phyloP scores from a whole-genome alignment of 1,139 yeast species.

The Zygosaccharomyces sapae region DNA sequence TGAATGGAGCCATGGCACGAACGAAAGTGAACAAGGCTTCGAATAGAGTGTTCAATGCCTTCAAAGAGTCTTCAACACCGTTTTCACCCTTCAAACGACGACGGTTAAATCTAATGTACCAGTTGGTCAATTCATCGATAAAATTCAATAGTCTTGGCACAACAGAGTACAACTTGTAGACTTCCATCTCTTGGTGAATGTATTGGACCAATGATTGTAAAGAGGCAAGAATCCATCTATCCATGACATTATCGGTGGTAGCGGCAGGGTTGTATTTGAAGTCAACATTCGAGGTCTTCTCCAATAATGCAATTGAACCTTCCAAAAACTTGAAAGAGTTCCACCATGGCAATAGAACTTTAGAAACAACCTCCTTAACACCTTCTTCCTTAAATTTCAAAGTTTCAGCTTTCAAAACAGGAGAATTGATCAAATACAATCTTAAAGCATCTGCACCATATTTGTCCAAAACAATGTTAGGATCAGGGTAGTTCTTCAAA shows the following conservation, averaged over 20 bases:
- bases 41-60: constrained; percentile 83
- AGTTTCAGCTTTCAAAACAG: constrained; percentile 94
- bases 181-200: constrained; percentile 85
- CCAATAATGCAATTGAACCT: constrained; percentile 81
- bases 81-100: constrained; percentile 94
- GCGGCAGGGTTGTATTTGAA: constrained; percentile 67
- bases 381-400: constrained; percentile 97
- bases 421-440: constrained; percentile 92
- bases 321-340: constrained; percentile 94
- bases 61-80: constrained; percentile 76
- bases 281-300: constrained; percentile 67
- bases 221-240: constrained; percentile 93
- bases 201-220: constrained; percentile 82
- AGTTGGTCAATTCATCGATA: constrained; percentile 93
- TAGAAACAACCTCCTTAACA: constrained; percentile 93
- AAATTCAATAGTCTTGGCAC: constrained; percentile 85
- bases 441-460: constrained; percentile 98
- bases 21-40: constrained; percentile 85
- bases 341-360: constrained; percentile 97
- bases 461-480: constrained; percentile 69
- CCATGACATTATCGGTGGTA: constrained; percentile 85
- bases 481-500: constrained; percentile 96
- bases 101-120: constrained; percentile 98
- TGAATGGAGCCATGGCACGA: constrained; percentile 98
- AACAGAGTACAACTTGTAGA: constrained; percentile 89